Conservation (phyloP, 345 rosid species). For the Arabidopsis thaliana region TAIR10.1 NC_003075.7:7919001-7919500, state of each 20-base stretch:
- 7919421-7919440: slow-evolving; percentile 69
- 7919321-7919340: not conserved
- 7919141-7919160: slow-evolving; percentile 69
- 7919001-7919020: not conserved
- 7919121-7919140: slow-evolving; percentile 49
- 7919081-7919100: slow-evolving; percentile 60
- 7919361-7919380: slow-evolving; percentile 75
- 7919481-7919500: not conserved
- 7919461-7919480: slow-evolving; percentile 55
- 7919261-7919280: slow-evolving; percentile 58
- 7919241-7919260: slow-evolving; percentile 79
- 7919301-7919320: not conserved
- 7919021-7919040: not conserved
- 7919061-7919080: slow-evolving; percentile 1
- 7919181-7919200: slow-evolving; percentile 44
- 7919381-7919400: slow-evolving; percentile 90
- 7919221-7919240: slow-evolving; percentile 85
- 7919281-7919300: not conserved
- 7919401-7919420: slow-evolving; percentile 72
- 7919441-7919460: slow-evolving; percentile 80
- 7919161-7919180: slow-evolving; percentile 39
- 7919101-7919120: slow-evolving; percentile 57
- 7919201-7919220: slow-evolving; percentile 54
- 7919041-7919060: not conserved
- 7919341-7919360: slow-evolving; percentile 56